These are phyloP conservation scores for Hypoxylon sp. DNA, from an alignment of 2,329 filamentous ascomycete genomes.

Conservation along the genomic window DNA sequence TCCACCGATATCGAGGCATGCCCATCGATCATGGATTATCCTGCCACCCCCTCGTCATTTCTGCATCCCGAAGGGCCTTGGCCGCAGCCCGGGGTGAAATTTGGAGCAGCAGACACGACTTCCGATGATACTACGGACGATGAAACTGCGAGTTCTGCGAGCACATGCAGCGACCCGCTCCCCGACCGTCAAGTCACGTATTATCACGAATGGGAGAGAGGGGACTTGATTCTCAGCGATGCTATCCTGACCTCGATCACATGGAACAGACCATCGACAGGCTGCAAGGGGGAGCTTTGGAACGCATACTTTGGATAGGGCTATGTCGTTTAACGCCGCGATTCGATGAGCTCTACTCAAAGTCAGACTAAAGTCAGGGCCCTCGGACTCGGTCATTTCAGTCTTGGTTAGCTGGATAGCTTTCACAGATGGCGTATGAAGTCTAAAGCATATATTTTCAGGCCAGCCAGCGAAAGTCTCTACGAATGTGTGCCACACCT, in stretches of 20 bases:
- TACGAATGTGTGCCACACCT: too few relatives aligned
- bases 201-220: conserved; percentile 62
- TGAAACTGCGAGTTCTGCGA: conserved; percentile 14
- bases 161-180: conserved; percentile 50
- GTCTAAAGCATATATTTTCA: neutral
- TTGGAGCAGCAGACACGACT: conserved; percentile 54
- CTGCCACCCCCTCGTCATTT: conserved; percentile 55
- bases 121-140: conserved; percentile 49
- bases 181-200: conserved; percentile 60
- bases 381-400: neutral
- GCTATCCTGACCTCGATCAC: conserved; percentile 61
- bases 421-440: neutral
- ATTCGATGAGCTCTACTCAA: neutral
- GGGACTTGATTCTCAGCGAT: conserved; percentile 62
- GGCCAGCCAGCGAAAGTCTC: too few relatives aligned
- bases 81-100: conserved; percentile 59
- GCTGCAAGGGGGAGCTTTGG: conserved; percentile 57
- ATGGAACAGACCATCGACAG: conserved; percentile 54
- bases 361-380: neutral
- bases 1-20: conserved; percentile 52
- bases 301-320: conserved; percentile 58
- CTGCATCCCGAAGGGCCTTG: conserved; percentile 64
- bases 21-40: conserved; percentile 56
- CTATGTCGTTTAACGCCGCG: neutral
- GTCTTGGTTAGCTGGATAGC: neutral